Evolutionary conservation across 164 flowering plant species (phyloP), one percentile per base, ranked within the genome.

Genomic region (Chimonanthus praecox): DNA sequence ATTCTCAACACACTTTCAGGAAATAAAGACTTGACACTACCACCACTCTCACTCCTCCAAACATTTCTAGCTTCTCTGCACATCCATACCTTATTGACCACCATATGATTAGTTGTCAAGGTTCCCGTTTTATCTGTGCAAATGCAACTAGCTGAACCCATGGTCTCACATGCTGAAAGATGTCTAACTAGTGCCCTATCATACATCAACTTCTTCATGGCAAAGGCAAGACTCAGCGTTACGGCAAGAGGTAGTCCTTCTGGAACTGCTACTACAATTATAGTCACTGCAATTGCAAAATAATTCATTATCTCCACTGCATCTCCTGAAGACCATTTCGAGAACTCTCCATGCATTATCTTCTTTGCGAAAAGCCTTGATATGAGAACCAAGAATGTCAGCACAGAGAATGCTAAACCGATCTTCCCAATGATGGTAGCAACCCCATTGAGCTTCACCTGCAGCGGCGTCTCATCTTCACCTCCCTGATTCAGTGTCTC

Each of bases 71-170:
- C 16, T 71, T 81, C 79, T 21, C 78, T 82, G 68, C 74, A 78
- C 6, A 79, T 60, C 82, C 85, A 84, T 54, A 79, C 70, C 72
- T 81, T 83, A 65, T 68, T 54, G 16, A 85, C 85, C 49, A 80
- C 83, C 87, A 86, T 86, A 70, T 82, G 85, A 77, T 84, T 84
- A 48, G 87, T 86, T 45, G 88, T 87, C 73, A 87, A 73, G 20
- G 89, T 87, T 20, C 89, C 89, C 33, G 89, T 87, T 72, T 87
- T 87, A 75, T 85, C 89, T 0, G 88, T 85, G 79, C 89, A 87
- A 62, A 85, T 85, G 78, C 82, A 76, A 44, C 71, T 83, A n/a
- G 84, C 86, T 64, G 33, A 33, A 33, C 33, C 33, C 33, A 33
- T 33, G 33, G 33, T 33, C 33, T 33, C 33, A 33, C 33, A 33